Evolutionary conservation across 305 asterid genomes (phyloP), one percentile per base, ranked within the genome.

Genomic region (Solanum hybrid): DNA sequence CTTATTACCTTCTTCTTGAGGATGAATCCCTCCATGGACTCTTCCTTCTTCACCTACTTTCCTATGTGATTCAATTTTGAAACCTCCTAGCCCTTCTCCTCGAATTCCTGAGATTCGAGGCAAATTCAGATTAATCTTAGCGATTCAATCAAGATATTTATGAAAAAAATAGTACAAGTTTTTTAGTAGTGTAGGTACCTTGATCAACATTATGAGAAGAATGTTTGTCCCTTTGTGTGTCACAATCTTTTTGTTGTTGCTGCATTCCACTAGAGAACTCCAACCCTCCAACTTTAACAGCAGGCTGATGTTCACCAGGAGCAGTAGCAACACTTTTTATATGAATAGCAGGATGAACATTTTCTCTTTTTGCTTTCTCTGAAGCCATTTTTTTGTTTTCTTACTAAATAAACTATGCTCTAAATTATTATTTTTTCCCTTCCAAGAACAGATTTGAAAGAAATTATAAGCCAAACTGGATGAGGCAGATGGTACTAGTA

Each of bases 291-390:
- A 93, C 92, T 91, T 89, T 90, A 26, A 92, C 90, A n/a, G 92
- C 91, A 86, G 89, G 88, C 29, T 79, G 11, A 79, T n/a, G 11
- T 22, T 67, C 90, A 22, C 92, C 91, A 22, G 73, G 26, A 64
- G 73, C 73, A 64, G 73, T 64, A 64, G 73, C 12, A 64, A 64
- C 84, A 71, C 89, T 92, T 0, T 36, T 91, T 0, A 91, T 8
- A 18, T 34, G 89, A 39, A 73, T 74, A 2, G 11, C 39, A 14
- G 24, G 12, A 13, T 14, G 12, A 75, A 76, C 42, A 76, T 34
- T 11, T 39, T 92, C 94, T 86, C 94, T 94, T 87, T 93, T 94
- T 84, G 89, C 12, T 89, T 95, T 94, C 71, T 93, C 92, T 4
- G 96, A 91, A 37, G 98, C 94, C 98, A 96, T 95, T 87, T 2